Evolutionary conservation across 2,329 filamentous ascomycete species (phyloP).

Genomic region (Dichotomopilus funicola): DNA sequence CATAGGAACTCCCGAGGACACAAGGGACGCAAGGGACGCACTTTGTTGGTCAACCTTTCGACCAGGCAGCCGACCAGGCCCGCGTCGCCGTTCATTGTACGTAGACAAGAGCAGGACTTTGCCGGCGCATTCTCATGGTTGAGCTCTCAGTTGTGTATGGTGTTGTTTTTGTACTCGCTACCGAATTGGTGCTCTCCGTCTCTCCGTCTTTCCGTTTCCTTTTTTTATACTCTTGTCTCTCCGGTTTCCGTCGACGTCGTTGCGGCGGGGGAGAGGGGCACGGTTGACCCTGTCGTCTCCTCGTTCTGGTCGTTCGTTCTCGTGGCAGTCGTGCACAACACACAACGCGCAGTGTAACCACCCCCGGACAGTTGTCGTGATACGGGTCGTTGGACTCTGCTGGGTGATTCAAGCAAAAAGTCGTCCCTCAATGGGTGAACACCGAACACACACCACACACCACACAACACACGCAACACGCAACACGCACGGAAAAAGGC

Average conservation of each 20-base stretch:
- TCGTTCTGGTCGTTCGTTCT: no score
- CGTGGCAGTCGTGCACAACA: no score
- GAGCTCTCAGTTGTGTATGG: neutral
- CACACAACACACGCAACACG: no score
- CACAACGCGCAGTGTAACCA: no score
- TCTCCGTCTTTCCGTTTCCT: no score
- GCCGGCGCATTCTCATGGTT: conserved; percentile 27
- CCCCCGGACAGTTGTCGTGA: no score
- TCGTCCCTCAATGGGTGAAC: no score
- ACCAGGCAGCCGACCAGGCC: conserved; percentile 56
- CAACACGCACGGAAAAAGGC: conserved; percentile 1
- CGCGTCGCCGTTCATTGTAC: conserved; percentile 52
- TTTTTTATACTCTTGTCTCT: neutral
- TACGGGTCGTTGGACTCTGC: no score
- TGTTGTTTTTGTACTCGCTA: conserved; percentile 1
- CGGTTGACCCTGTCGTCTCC: no score
- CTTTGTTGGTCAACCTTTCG: conserved; percentile 56
- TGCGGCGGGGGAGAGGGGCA: neutral
- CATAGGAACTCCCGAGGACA: neutral
- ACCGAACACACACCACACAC: no score
- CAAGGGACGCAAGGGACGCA: conserved; percentile 29
- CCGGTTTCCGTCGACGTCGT: conserved; percentile 5
- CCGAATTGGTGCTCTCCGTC: no score
- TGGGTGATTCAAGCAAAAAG: no score
- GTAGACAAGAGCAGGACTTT: conserved; percentile 23